Percentiles rank a stretch among this genome's conserved stretches.
Conservation (phyloP, 257 asterid genomes). For the Knoxia roxburghii region DNA sequence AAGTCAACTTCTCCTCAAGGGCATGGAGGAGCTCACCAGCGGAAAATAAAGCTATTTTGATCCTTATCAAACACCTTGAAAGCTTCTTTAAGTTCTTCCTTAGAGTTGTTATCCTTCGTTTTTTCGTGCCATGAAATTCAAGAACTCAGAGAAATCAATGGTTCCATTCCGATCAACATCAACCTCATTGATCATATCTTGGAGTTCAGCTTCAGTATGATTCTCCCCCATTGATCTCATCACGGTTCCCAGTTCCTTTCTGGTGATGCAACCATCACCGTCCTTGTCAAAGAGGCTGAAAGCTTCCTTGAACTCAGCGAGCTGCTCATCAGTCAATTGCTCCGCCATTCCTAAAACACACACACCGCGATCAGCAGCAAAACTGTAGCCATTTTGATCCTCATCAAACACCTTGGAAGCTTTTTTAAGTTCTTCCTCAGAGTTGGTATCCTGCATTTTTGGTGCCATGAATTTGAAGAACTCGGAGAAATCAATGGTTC, state of each 20-base stretch:
- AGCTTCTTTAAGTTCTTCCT: constrained; percentile 53
- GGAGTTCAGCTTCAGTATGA: constrained; percentile 60
- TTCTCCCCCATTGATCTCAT: constrained; percentile 71
- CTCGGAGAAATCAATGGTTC: constrained; percentile 61
- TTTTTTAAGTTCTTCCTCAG: constrained; percentile 53
- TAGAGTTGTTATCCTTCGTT: constrained; percentile 59
- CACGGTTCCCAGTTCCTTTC: constrained; percentile 65
- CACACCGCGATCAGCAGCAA: constrained; percentile 42
- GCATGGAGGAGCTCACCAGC: constrained; percentile 44
- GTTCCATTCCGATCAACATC: constrained; percentile 67
- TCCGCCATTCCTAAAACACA: constrained; percentile 22
- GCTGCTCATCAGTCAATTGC: constrained; percentile 35
- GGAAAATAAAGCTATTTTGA: constrained; percentile 18
- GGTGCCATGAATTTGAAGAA: constrained; percentile 67
- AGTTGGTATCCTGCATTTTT: constrained; percentile 59
- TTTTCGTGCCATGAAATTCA: constrained; percentile 67
- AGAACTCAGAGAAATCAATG: constrained; percentile 64
- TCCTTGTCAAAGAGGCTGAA: constrained; percentile 40
- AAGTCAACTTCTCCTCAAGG: constrained; percentile 57
- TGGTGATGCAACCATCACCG: constrained; percentile 54
- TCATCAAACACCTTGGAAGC: constrained; percentile 57
- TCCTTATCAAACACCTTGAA: constrained; percentile 59
- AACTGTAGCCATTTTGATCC: constrained; percentile 56
- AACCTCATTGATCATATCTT: constrained; percentile 58
- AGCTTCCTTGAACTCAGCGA: constrained; percentile 40